Base-by-base conservation (phyloP, 1,284 basidiomycete genomes). In the Testicularia cyperi region DNA sequence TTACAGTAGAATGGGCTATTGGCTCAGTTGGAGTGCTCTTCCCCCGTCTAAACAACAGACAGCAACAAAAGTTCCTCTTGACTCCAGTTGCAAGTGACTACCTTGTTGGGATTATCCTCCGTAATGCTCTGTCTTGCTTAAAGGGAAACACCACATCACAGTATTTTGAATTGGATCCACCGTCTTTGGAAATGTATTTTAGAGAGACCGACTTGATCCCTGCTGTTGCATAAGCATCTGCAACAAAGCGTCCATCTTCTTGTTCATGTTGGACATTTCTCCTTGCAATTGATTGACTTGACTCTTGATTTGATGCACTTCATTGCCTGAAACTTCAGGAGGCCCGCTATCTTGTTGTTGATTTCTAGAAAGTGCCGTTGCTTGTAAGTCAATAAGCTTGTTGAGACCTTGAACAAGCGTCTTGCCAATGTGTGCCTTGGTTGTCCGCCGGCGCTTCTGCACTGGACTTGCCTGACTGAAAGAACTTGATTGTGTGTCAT, bases 121-220 rank as follows among this genome's bases (percentile, higher is more conserved):
- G n/a, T n/a, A n/a, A n/a, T n/a, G n/a, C n/a, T n/a, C n/a, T n/a
- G n/a, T n/a, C n/a, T n/a, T n/a, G n/a, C n/a, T n/a, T n/a, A n/a
- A n/a, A n/a, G n/a, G n/a, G n/a, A n/a, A 37, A 37, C 14, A 18
- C 24, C 16, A 37, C 35, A 6, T 37, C 35, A n/a, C 35, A 37
- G 10, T 37, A 37, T 20, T 37, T 37, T 14, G 18, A 27, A 19
- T 25, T 37, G 7, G 35, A 37, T 27, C 35, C 35, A 7, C 35
- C 35, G 2, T 37, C 16, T 2, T 25, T 37, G 10, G 35, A 25
- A 9, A 23, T 25, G 5, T 37, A 37, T 19, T 37, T 37, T 14
- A 37, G 6, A 14, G 15, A 27, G 4, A 9, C 10, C 7, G 24
- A 2, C 5, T n/a, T 26, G n/a, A 15, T n/a, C 9, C 7, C 23